phyloP scores from a whole-genome alignment of 352 stramenopile species.

The Phytophthora melonis region DNA sequence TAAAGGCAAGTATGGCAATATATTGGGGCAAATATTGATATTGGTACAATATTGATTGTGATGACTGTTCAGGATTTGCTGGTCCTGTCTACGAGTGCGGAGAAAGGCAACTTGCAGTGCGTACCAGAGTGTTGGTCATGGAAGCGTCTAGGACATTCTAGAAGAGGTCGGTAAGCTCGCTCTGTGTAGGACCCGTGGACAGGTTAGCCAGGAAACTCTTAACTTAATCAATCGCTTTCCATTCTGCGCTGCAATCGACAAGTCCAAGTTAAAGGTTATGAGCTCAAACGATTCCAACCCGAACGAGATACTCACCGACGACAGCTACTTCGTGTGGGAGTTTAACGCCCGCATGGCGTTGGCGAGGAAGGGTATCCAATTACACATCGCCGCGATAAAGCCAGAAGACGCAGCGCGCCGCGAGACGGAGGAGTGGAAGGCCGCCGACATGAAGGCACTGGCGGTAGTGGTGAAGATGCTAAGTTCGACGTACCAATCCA shows the following conservation, averaged over 20 bases:
- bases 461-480: slow-evolving; percentile 9
- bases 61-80: too few species aligned
- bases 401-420: slow-evolving; percentile 3
- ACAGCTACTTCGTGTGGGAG: slow-evolving; percentile 23
- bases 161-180: not conserved
- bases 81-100: too few species aligned
- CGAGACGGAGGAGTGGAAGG: slow-evolving; percentile 16
- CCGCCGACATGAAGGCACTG: slow-evolving; percentile 20
- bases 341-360: slow-evolving; percentile 31
- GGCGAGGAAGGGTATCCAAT: slow-evolving; percentile 22
- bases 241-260: not conserved
- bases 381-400: slow-evolving; percentile 13
- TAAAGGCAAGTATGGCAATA: too few species aligned
- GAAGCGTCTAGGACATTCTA: not conserved
- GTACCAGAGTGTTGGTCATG: not conserved
- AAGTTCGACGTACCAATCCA: slow-evolving; percentile 12
- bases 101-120: not conserved
- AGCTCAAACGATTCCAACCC: not conserved
- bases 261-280: slow-evolving; percentile 8
- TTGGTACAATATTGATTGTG: too few species aligned
- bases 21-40: too few species aligned
- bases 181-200: not conserved
- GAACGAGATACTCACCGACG: slow-evolving; percentile 8
- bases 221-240: not conserved
- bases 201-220: not conserved